Conservation (phyloP, 257 asterid species). For the Ocimum tenuiflorum region DNA sequence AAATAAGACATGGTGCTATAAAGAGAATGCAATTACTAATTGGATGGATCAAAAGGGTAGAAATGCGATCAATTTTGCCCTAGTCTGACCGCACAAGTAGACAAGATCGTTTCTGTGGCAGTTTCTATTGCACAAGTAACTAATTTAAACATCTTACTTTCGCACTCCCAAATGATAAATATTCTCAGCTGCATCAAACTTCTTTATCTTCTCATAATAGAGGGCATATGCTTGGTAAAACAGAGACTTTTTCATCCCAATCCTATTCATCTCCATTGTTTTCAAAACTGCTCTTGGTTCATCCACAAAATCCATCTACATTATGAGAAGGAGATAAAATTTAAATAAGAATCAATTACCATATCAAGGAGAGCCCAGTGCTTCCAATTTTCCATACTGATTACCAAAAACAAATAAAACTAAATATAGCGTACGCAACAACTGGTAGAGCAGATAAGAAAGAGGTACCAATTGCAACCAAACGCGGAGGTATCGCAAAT, state of each 20-base stretch:
- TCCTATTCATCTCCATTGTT: conserved; percentile 61
- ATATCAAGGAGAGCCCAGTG: not conserved
- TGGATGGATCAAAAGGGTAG: not conserved
- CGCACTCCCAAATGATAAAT: conserved; percentile 74
- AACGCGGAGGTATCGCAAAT: conserved; percentile 84
- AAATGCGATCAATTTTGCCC: not conserved
- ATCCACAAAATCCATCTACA: conserved; percentile 87
- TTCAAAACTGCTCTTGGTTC: conserved; percentile 63
- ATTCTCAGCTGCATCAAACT: conserved; percentile 75
- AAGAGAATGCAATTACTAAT: not conserved
- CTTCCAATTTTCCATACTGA: not conserved
- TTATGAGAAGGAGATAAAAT: not conserved
- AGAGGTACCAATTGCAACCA: conserved; percentile 81
- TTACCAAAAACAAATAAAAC: not conserved
- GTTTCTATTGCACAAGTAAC: not conserved
- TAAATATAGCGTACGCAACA: not conserved
- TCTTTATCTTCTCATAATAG: conserved; percentile 79
- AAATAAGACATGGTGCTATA: not conserved
- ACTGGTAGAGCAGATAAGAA: not conserved
- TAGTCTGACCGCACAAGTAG: not conserved
- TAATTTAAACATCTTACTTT: conserved; percentile 45
- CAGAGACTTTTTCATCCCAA: conserved; percentile 67
- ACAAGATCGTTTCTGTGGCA: not conserved
- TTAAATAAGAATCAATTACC: not conserved
- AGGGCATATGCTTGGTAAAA: conserved; percentile 91